Conservation (phyloP, 371 early-diverging fungal genomes). For the Capillidium heterosporum region DNA sequence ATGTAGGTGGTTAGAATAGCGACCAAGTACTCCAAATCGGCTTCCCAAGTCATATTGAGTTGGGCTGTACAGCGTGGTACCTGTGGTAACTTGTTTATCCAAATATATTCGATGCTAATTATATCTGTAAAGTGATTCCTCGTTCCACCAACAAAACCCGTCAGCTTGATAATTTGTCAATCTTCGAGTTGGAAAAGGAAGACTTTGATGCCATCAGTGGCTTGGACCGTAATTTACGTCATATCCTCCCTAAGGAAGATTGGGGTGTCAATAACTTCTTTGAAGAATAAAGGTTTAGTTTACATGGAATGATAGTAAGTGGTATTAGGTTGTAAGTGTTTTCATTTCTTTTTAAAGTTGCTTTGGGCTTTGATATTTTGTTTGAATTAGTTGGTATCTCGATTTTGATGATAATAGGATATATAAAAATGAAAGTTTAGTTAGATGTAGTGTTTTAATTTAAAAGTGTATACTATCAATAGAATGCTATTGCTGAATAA, state of each 20-base stretch:
- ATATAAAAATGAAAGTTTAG: too few species aligned
- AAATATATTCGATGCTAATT: background rate
- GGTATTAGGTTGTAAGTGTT: too few species aligned
- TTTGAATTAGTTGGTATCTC: too few species aligned
- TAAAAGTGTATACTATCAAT: too few species aligned
- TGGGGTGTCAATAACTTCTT: constrained; percentile 1
- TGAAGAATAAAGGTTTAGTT: background rate
- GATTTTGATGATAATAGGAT: too few species aligned
- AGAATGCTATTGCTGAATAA: too few species aligned
- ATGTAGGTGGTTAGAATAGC: constrained; percentile 25
- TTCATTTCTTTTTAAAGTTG: too few species aligned
- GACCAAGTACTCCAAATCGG: constrained; percentile 39
- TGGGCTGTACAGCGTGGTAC: constrained; percentile 54
- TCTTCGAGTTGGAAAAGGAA: constrained; percentile 9
- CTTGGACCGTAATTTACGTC: background rate
- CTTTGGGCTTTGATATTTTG: too few species aligned
- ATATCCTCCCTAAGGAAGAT: background rate
- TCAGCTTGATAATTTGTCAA: background rate
- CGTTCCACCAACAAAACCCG: background rate
- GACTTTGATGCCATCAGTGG: constrained; percentile 20
- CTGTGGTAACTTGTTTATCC: constrained; percentile 10
- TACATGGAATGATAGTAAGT: too few species aligned
- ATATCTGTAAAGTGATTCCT: background rate
- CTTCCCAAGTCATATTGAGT: constrained; percentile 51
- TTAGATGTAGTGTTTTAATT: too few species aligned